Base-by-base conservation (phyloP, 176 grass and related monocot genomes). In the Saccharum officinarum region DNA sequence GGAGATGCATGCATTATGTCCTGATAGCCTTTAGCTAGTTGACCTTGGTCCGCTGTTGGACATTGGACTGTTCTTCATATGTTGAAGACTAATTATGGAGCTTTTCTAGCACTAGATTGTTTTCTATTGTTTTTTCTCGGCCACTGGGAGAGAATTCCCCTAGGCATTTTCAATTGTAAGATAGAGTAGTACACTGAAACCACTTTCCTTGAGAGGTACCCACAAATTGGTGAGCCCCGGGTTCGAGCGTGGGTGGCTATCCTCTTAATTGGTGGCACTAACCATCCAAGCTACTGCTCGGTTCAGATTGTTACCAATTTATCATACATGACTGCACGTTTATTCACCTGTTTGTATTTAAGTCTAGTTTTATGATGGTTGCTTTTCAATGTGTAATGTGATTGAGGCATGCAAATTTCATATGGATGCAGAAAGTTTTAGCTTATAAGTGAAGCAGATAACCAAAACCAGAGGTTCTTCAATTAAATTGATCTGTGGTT, bases 381-480 rank as follows among this genome's bases (percentile, higher is more conserved):
- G 30, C 55, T 66, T 72, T 62, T 41, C 67, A 57, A 41, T 22
- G 42, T 70, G n/a, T n/a, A 80, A 46, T 75, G 31, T 81, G 70
- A 69, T 47, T 54, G 36, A 69, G 80, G 40, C 30, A 62, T 89
- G 62, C 2, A 46, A 80, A 40, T 76, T 76, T 69, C 77, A 76
- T 69, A 46, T 76, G 54, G 30, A 50, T n/a, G 22, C 10, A 59
- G 15, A 37, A 80, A 20, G 33, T n/a, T 61, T 81, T 45, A 38
- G 69, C 71, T 75, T 80, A 31, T 18, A 89, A 76, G 61, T 75
- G 39, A 69, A 75, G 18, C 36, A 78, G 23, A 76, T 69, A 76
- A 62, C 23, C n/a, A 69, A 76, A 76, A 28, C 8, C 15, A 13
- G 69, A 73, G 18, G 62, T 81, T 85, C 15, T 67, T 17, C 66